These are phyloP conservation scores for Seiridium cupressi DNA, from an alignment of 2,329 filamentous ascomycete species.

Conservation along the genomic window DNA sequence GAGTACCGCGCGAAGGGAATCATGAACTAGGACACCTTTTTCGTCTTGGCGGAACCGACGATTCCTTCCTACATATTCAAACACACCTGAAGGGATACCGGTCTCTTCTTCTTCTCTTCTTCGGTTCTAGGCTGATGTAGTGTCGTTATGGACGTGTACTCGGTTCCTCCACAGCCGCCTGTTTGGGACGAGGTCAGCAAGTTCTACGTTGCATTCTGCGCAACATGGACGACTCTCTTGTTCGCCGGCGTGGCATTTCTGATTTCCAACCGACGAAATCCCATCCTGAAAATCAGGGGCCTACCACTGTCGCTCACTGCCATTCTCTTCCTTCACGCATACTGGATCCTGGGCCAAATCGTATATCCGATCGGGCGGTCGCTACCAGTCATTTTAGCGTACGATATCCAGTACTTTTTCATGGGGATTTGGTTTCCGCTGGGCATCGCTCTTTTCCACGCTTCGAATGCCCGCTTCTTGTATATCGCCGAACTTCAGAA, in stretches of 20 bases:
- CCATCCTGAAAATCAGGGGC: constrained; percentile 39
- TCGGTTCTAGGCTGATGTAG: no score
- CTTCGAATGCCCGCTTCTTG: constrained; percentile 51
- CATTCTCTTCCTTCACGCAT: constrained; percentile 34
- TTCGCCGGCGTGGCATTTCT: constrained; percentile 34
- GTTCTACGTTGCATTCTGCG: constrained; percentile 20
- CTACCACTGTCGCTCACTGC: constrained; percentile 38
- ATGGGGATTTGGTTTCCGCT: constrained; percentile 59
- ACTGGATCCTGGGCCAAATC: constrained; percentile 40
- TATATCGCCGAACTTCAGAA: constrained; percentile 48
- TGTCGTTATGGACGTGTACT: constrained; percentile 13
- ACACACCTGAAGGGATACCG: no score
- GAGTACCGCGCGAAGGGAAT: no score
- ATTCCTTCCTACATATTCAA: no score
- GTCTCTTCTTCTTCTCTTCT: no score
- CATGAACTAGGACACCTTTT: no score
- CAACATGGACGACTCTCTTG: constrained; percentile 24
- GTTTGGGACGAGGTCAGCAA: constrained; percentile 19
- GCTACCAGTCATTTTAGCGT: constrained; percentile 38
- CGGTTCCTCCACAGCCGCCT: constrained; percentile 13
- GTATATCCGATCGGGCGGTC: constrained; percentile 39
- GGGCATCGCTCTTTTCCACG: constrained; percentile 58
- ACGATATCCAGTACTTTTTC: constrained; percentile 54
- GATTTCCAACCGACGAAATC: constrained; percentile 27
- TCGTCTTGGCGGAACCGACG: no score